Conservation (phyloP, 2,329 filamentous ascomycete genomes). For the Berkeleyomyces basicola region DNA sequence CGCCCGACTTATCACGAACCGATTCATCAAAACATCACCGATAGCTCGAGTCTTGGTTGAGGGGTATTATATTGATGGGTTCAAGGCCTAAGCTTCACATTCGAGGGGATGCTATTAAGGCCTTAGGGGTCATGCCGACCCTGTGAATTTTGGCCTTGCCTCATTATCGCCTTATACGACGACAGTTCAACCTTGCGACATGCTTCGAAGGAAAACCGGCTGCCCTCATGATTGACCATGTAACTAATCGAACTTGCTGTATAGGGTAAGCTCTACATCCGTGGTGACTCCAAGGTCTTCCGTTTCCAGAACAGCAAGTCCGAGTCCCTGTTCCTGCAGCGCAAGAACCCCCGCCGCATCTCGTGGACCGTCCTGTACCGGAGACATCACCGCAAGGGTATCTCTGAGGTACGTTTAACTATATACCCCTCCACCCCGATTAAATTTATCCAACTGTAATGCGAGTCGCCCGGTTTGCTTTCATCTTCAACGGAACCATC, state of each 20-base stretch:
- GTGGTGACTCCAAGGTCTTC: slow-evolving; percentile 99
- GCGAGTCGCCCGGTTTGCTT: neutral
- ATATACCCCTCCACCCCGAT: neutral
- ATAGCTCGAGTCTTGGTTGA: neutral
- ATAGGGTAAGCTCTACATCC: slow-evolving; percentile 98
- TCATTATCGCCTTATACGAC: neutral
- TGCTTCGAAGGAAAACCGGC: neutral
- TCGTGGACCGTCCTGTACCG: slow-evolving; percentile 97
- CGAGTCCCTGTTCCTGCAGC: slow-evolving; percentile 98
- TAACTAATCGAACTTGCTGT: slow-evolving; percentile 14
- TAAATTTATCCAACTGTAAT: neutral
- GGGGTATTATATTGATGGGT: neutral
- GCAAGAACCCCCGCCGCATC: slow-evolving; percentile 99
- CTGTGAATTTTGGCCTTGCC: neutral
- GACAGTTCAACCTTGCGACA: neutral
- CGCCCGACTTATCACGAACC: neutral
- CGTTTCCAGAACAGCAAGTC: slow-evolving; percentile 99
- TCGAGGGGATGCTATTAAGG: neutral
- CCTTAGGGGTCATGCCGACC: neutral
- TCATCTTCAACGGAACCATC: neutral
- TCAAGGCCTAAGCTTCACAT: neutral
- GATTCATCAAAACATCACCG: neutral
- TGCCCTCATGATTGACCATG: neutral
- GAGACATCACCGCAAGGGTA: slow-evolving; percentile 99
- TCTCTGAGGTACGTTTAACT: slow-evolving; percentile 75